Base-by-base conservation (phyloP, 139 green algal genomes). In the Chlorella sp. region DNA sequence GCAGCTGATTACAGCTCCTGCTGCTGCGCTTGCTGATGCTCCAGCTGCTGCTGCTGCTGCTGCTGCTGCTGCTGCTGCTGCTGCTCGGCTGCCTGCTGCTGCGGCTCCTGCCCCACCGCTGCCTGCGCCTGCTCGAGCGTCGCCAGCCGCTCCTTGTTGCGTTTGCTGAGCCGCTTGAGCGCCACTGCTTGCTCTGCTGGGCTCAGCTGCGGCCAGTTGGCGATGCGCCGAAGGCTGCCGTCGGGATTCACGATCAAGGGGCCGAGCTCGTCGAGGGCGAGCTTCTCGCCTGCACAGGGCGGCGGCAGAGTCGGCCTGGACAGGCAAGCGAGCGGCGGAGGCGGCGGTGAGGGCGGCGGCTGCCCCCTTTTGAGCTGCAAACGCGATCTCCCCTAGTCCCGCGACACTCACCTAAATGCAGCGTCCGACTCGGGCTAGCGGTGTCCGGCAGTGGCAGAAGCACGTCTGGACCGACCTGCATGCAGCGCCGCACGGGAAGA, bases 201-300 rank as follows among this genome's bases (percentile, higher is more conserved):
- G 36, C n/a, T 61, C 21, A 89, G 73, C 2, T 64, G 4, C 34
- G 39, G 26, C 53, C 71, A 84, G 73, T 89, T 81, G 18, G 84
- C 66, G 32, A 88, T 81, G 68, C 84, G 68, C 16, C 68, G 66
- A 40, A 88, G 28, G 30, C 39, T 30, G 39, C 84, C 68, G 28
- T 81, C 39, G 24, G 39, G 19, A 3, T 39, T 28, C 1, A 88
- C 84, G 48, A 88, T 66, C 28, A 81, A 7, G 3, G 66, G 66
- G 68, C 84, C 84, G 34, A 88, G 68, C 34, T 88, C 68, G 64
- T 88, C 84, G 26, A 88, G 66, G 3, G 84, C 84, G 3, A 88
- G 61, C 30, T 66, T 88, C 16, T 81, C 40, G 39, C 84, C 84
- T 88, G 84, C 39, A 48, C 3, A 87, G 0, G 19, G 36, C 36